Evolutionary conservation across 805 yeast species (phyloP).

Genomic region (Lachancea sp.): DNA sequence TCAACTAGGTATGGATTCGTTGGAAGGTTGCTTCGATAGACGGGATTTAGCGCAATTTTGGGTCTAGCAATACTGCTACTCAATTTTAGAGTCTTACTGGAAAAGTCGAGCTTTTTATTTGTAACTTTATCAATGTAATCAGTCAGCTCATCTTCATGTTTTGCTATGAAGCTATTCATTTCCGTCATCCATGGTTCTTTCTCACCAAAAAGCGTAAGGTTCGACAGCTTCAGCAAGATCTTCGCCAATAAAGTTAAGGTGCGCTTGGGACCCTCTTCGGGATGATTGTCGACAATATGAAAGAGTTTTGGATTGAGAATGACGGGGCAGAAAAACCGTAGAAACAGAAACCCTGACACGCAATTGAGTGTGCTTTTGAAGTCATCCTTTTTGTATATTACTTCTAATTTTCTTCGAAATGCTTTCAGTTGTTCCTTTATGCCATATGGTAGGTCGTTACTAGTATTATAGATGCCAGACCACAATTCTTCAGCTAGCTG

Average conservation of each 20-base stretch:
- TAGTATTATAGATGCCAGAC: slow-evolving; percentile 55
- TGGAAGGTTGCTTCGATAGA: slow-evolving; percentile 52
- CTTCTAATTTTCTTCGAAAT: slow-evolving; percentile 58
- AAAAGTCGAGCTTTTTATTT: slow-evolving; percentile 60
- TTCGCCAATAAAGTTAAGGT: slow-evolving; percentile 80
- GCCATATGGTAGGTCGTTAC: slow-evolving; percentile 67
- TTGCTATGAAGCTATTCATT: slow-evolving; percentile 62
- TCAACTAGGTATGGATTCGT: slow-evolving; percentile 65
- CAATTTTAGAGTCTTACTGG: slow-evolving; percentile 49
- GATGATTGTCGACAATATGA: slow-evolving; percentile 62
- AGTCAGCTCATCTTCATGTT: slow-evolving; percentile 50
- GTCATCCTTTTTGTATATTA: slow-evolving; percentile 48
- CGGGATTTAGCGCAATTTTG: slow-evolving; percentile 45
- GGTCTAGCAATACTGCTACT: slow-evolving; percentile 53
- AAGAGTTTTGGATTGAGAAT: slow-evolving; percentile 83
- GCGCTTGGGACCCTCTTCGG: slow-evolving; percentile 64
- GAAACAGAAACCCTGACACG: slow-evolving; percentile 73
- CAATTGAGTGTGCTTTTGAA: slow-evolving; percentile 54
- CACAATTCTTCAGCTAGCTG: slow-evolving; percentile 54
- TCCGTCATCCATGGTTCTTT: slow-evolving; percentile 76
- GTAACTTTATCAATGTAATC: slow-evolving; percentile 70
- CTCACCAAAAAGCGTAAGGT: slow-evolving; percentile 63
- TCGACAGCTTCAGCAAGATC: slow-evolving; percentile 70
- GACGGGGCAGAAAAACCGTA: slow-evolving; percentile 87
- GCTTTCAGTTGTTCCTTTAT: slow-evolving; percentile 58